These are phyloP conservation scores for Cercophora newfieldiana DNA, from an alignment of 495 filamentous ascomycete genomes.

Conservation along the genomic window DNA sequence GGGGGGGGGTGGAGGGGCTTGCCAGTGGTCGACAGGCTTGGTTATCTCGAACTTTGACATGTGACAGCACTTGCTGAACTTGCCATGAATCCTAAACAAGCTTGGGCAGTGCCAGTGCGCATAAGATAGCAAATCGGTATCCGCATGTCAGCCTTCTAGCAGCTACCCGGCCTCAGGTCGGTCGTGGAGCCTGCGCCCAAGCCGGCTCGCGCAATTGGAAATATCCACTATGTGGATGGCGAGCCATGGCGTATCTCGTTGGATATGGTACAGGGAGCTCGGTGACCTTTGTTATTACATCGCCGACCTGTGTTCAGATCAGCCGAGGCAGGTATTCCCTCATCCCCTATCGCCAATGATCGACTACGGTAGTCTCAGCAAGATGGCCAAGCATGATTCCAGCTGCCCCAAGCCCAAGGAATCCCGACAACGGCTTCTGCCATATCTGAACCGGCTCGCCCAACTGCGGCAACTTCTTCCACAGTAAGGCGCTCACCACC, in stretches of 20 bases:
- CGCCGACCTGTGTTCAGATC: not conserved
- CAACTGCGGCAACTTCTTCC: constrained; percentile 29
- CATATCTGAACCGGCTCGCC: constrained; percentile 40
- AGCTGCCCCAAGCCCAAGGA: constrained; percentile 37
- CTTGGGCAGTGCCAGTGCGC: no score
- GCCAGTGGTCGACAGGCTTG: no score
- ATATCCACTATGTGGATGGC: not conserved
- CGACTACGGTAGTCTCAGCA: not conserved
- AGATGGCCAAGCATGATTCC: constrained; percentile 32
- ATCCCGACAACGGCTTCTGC: constrained; percentile 19
- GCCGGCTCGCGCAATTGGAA: not conserved
- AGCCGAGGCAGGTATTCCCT: not conserved
- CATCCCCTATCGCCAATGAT: not conserved
- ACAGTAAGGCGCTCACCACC: constrained; percentile 22
- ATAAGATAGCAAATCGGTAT: not conserved
- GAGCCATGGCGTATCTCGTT: not conserved
- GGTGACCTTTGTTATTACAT: not conserved
- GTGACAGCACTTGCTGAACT: no score
- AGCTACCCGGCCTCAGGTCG: not conserved
- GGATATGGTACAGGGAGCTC: not conserved
- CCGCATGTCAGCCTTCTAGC: not conserved
- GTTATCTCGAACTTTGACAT: no score
- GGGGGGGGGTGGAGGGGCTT: no score
- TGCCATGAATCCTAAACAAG: no score
- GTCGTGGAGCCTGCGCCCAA: not conserved